phyloP scores from a whole-genome alignment of 495 filamentous ascomycete species.

The Penicillium verhagenii region DNA sequence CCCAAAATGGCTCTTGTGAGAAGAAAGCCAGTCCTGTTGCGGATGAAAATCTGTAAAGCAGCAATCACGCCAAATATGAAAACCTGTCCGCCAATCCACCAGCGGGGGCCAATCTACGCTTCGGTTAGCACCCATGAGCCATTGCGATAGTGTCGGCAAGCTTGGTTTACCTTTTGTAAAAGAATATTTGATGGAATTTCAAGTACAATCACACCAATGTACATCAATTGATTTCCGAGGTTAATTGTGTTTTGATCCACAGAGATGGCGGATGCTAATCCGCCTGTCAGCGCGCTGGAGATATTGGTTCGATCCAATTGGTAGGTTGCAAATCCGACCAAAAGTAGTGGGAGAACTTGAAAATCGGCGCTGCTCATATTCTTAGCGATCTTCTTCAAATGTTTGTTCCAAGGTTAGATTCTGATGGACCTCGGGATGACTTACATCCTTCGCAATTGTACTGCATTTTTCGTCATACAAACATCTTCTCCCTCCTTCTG shows the following conservation, averaged over 20 bases:
- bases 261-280: conserved; percentile 41
- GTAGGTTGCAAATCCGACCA: conserved; percentile 49
- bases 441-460: background rate
- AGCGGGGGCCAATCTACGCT: conserved; percentile 43
- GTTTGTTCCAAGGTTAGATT: background rate
- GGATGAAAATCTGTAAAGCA: conserved; percentile 52
- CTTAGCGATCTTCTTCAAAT: background rate
- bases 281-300: conserved; percentile 44
- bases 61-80: conserved; percentile 52
- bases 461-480: background rate
- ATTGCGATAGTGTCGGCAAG: background rate
- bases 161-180: conserved; percentile 18
- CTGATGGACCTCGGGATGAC: no score
- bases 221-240: conserved; percentile 53
- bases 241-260: conserved; percentile 55
- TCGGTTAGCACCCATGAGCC: conserved; percentile 14
- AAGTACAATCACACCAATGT: conserved; percentile 50
- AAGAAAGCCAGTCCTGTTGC: conserved; percentile 42
- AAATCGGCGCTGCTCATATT: conserved; percentile 43
- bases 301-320: conserved; percentile 50
- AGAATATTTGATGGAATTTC: conserved; percentile 56
- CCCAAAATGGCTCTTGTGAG: conserved; percentile 47
- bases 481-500: background rate
- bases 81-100: conserved; percentile 53
- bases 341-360: conserved; percentile 44